A percentile compares a stretch with the other conserved stretches of the same genome.
phyloP scores from a whole-genome alignment of 176 grass and related monocot genomes.

The Aegilops longissima region DNA sequence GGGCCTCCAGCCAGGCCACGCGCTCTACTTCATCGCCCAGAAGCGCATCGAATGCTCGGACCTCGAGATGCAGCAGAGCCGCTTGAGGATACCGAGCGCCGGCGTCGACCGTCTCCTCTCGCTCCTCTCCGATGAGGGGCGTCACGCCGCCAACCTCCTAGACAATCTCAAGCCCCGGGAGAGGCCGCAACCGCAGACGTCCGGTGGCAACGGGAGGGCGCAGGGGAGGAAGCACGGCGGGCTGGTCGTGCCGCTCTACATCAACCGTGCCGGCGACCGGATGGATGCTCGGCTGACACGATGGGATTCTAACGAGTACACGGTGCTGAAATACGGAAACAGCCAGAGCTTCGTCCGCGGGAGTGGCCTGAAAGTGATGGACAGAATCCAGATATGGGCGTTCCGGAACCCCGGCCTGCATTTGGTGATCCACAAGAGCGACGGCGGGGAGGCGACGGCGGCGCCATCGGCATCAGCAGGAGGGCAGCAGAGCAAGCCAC shows the following conservation, averaged over 20 bases:
- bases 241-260: neutral
- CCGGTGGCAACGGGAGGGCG: neutral
- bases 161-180: neutral
- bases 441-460: neutral
- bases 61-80: neutral
- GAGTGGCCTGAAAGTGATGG: neutral
- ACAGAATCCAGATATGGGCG: neutral
- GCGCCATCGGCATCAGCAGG: neutral
- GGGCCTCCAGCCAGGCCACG: neutral
- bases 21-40: neutral
- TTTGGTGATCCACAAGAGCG: neutral
- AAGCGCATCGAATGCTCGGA: neutral
- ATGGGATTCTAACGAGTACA: neutral
- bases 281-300: neutral
- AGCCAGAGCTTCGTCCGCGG: neutral
- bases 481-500: neutral
- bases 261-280: neutral
- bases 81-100: neutral
- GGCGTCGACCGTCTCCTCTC: neutral
- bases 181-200: neutral
- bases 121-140: neutral
- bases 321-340: neutral
- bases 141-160: neutral
- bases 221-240: neutral
- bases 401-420: neutral